A percentile compares a stretch with the other conserved stretches of the same genome.
Conservation (phyloP, 441 rosid species). For the Adansonia rubrostipa region DNA sequence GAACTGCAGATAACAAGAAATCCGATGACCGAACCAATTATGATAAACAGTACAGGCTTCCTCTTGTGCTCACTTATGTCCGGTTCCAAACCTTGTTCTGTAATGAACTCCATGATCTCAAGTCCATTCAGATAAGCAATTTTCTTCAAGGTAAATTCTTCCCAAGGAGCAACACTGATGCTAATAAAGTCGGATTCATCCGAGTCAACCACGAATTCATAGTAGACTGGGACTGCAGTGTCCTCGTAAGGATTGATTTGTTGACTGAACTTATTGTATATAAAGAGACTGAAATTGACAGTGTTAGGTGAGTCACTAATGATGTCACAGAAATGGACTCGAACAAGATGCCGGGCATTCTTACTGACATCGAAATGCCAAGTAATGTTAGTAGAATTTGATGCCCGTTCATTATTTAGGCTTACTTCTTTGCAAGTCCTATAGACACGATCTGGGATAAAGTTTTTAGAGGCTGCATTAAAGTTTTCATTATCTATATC, state of each 20-base stretch:
- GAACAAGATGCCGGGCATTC: slow-evolving; percentile 43
- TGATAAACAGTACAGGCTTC: slow-evolving; percentile 24
- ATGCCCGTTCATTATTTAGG: neutral
- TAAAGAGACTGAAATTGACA: slow-evolving; percentile 30
- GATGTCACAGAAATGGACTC: slow-evolving; percentile 61
- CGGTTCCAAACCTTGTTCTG: slow-evolving; percentile 22
- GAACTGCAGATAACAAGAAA: slow-evolving; percentile 31
- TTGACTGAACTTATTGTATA: slow-evolving; percentile 29
- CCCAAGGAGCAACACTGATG: slow-evolving; percentile 44
- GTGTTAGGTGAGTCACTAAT: slow-evolving; percentile 29
- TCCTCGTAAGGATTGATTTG: slow-evolving; percentile 24
- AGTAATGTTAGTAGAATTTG: slow-evolving; percentile 31
- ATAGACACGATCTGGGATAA: slow-evolving; percentile 51
- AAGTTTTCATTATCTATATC: neutral
- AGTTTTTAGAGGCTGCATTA: slow-evolving; percentile 18
- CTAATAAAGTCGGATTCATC: slow-evolving; percentile 45
- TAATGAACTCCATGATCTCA: slow-evolving; percentile 56
- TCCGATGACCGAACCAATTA: slow-evolving; percentile 46
- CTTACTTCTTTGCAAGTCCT: slow-evolving; percentile 46
- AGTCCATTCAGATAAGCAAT: slow-evolving; percentile 57
- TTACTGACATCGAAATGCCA: slow-evolving; percentile 41
- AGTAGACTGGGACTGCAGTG: slow-evolving; percentile 42
- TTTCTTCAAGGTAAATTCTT: neutral
- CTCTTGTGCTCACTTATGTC: slow-evolving; percentile 11
- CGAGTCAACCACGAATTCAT: slow-evolving; percentile 54